Base-by-base conservation (phyloP, 768 basidiomycete species). In the Stropharia rugosoannulata region DNA sequence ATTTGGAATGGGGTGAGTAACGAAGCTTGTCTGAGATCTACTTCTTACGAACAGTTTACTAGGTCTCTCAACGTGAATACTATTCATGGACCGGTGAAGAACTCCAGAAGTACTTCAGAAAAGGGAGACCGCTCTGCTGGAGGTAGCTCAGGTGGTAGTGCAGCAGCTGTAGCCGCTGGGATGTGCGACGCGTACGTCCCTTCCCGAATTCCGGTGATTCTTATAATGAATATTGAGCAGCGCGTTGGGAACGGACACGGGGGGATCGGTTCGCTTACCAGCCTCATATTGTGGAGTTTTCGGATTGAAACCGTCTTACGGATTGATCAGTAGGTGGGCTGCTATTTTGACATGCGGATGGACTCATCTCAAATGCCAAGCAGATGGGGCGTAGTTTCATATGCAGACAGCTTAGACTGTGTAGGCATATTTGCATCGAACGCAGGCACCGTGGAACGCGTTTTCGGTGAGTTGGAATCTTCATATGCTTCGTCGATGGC, bases 291-390 rank as follows among this genome's bases (percentile, higher is more conserved):
- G 93, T 62, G 93, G 95, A 4, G 76, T 97, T 0, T 85, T 91
- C 2, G 97, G 97, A 0, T 71, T 98, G 42, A 99, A 99, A 65
- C 96, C 96, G 0, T 95, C 95, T 0, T 98, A 98, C 63, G 96
- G 96, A 3, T 75, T 98, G 39, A 72, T 98, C 29, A 94, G 92
- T 64, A 80, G 93, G 91, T 92, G 51, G 51, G 75, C 67, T n/a
- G 9, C 49, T 18, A 35, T 32, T 41, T 12, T 7, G 39, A 40
- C 52, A 36, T 41, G 53, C 22, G 49, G n/a, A 27, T 22, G 40
- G 35, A 35, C 49, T 49, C 49, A 19, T 12, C 48, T 51, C 35
- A 51, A 32, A 36, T 7, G 25, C 43, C 40, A 19, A 10, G 1
- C 41, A 93, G 95, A 65, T 89, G 87, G 84, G 97, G 97, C 5